Evolutionary conservation across 805 yeast genomes (phyloP).

Genomic region (Starmerella vaccinii): DNA sequence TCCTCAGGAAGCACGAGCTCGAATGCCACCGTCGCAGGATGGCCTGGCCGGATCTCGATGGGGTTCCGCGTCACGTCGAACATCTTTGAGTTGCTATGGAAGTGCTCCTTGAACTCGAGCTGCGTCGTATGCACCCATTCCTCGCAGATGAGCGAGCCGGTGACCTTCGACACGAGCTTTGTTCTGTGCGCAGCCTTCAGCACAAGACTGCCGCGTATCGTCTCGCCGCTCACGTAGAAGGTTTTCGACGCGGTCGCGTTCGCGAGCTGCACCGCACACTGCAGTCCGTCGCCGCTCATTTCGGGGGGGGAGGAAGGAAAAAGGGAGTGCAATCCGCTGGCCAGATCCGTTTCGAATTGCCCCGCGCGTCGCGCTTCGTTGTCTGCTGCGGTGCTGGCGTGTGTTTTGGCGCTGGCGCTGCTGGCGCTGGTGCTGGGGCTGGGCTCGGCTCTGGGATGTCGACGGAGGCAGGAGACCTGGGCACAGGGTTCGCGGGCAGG

Average conservation of each 20-base stretch:
- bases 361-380: no score
- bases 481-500: neutral
- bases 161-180: neutral
- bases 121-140: slow-evolving; percentile 16
- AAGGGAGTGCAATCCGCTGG: no score
- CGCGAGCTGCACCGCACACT: neutral
- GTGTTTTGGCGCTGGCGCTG: no score
- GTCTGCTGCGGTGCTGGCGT: no score
- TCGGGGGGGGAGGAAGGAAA: no score
- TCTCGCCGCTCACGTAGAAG: slow-evolving; percentile 11
- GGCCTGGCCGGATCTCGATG: neutral
- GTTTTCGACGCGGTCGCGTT: neutral
- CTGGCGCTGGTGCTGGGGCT: no score
- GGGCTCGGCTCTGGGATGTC: no score
- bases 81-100: slow-evolving; percentile 1
- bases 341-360: no score
- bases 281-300: slow-evolving; percentile 1
- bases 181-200: neutral
- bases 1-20: slow-evolving; percentile 6
- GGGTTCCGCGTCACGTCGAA: neutral
- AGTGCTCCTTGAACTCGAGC: slow-evolving; percentile 17
- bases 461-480: no score
- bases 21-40: slow-evolving; percentile 3
- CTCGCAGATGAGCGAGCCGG: slow-evolving; percentile 11
- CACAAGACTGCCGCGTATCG: slow-evolving; percentile 5